phyloP scores from a whole-genome alignment of 495 filamentous ascomycete species.

The Trichoderma orchidacearum region DNA sequence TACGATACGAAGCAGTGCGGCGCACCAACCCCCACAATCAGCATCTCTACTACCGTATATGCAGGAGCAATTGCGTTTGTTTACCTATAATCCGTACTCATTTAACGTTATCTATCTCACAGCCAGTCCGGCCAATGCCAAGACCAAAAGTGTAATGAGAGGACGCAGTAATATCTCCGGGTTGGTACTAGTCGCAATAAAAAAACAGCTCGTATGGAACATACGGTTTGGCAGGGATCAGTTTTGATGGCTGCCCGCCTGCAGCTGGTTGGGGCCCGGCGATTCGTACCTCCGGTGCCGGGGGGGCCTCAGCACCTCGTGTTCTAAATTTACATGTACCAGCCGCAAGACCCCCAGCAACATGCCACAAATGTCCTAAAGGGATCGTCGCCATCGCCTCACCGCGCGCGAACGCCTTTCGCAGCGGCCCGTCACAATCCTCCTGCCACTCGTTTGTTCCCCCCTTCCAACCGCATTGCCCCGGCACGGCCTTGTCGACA shows the following conservation, averaged over 20 bases:
- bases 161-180: not conserved
- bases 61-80: too few relatives aligned
- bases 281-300: not conserved
- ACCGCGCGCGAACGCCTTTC: constrained; percentile 1
- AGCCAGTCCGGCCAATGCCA: too few relatives aligned
- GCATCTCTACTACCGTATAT: too few relatives aligned
- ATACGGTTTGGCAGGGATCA: too few relatives aligned
- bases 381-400: constrained; percentile 1
- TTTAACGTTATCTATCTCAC: too few relatives aligned
- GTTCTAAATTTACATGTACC: not conserved
- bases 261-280: not conserved
- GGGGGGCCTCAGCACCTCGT: not conserved
- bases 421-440: not conserved
- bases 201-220: too few relatives aligned
- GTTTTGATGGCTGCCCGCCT: not conserved
- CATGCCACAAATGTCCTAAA: not conserved
- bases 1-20: too few relatives aligned
- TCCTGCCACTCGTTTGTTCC: not conserved
- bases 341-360: not conserved
- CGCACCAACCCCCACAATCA: too few relatives aligned
- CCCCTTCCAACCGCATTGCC: not conserved
- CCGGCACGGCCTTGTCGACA: not conserved
- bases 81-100: too few relatives aligned
- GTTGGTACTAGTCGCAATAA: not conserved
- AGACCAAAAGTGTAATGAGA: too few relatives aligned